Evolutionary conservation across 805 yeast genomes (phyloP).

Genomic region (Myxozyma geophila): DNA sequence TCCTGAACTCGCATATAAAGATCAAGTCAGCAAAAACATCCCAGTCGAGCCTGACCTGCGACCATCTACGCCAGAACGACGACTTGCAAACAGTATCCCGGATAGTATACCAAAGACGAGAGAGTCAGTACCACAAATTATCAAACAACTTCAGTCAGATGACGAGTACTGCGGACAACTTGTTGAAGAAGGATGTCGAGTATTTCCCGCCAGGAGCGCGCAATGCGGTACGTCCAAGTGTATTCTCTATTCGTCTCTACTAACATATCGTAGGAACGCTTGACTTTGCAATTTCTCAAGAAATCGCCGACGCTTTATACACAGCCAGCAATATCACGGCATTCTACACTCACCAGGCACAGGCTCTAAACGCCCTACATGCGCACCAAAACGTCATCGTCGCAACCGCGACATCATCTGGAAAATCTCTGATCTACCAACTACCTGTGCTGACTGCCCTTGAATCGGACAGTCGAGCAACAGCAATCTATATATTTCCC

Average conservation of each 20-base stretch:
- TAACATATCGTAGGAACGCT: constrained; percentile 43
- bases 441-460: constrained; percentile 70
- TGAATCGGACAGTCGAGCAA: constrained; percentile 51
- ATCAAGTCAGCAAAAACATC: constrained; percentile 6
- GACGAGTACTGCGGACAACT: constrained; percentile 69
- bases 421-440: constrained; percentile 92
- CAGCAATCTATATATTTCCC: constrained; percentile 90
- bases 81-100: constrained; percentile 5
- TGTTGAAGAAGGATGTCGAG: constrained; percentile 54
- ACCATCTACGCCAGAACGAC: not conserved
- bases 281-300: constrained; percentile 55
- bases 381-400: constrained; percentile 72
- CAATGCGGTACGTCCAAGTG: constrained; percentile 40
- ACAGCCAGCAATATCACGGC: constrained; percentile 53
- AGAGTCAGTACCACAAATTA: constrained; percentile 55
- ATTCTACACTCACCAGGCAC: constrained; percentile 81
- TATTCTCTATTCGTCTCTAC: not conserved
- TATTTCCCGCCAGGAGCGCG: constrained; percentile 54
- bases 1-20: constrained; percentile 23
- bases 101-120: constrained; percentile 43
- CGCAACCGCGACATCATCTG: constrained; percentile 95
- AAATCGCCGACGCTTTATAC: constrained; percentile 57
- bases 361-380: constrained; percentile 64
- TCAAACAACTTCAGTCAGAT: constrained; percentile 52
- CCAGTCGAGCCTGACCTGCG: constrained; percentile 12